Base-by-base conservation (phyloP, 2,329 filamentous ascomycete genomes). In the Gremmenia infestans region DNA sequence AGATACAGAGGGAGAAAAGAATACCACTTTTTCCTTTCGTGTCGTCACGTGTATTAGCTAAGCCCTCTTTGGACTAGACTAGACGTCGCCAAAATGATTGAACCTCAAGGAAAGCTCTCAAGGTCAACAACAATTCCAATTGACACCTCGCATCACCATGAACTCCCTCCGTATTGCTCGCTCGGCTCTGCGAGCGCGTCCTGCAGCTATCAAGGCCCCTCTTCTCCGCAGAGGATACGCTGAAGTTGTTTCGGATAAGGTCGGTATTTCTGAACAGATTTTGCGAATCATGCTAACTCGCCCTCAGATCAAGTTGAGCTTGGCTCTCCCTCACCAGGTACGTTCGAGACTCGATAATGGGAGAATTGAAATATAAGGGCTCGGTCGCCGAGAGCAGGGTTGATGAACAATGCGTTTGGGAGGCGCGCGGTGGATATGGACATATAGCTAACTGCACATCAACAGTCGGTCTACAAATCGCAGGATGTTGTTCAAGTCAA, bases 291-390 rank as follows among this genome's bases (percentile, higher is more conserved):
- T 60, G 61, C 68, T 70, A 65, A 71, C 61, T 56, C 53, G 50
- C 56, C 40, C 17, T 4, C 68, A 87, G 84, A 96, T 99, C 83
- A 95, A 96, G 87, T 87, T 99, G 80, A 96, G 91, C 82, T 82
- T 99, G 80, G 86, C 89, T 74, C 89, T 99, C 70, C 94, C 94
- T 79, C 93, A 97, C 80, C 89, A 97, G 91, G 94, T 97, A 91
- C 78, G 89, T 67, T 53, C 9, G 53, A 59, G 45, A 57, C 56
- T 47, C 45, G 36, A 55, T 50, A 40, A 14, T 52, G 25, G 51
- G 32, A 43, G 23, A 23, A 50, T 46, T 2, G 35, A 8, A 15
- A 11, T 5, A 43, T 48, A 35, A 39, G 19, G 4, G 25, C 53
- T 35, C 22, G 39, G 12, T 54, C 37, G 22, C 17, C 14, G 23